A percentile compares a stretch with the other conserved stretches of the same genome.
phyloP scores from a whole-genome alignment of 1,139 yeast species.

The Ogataea hybrid region DNA sequence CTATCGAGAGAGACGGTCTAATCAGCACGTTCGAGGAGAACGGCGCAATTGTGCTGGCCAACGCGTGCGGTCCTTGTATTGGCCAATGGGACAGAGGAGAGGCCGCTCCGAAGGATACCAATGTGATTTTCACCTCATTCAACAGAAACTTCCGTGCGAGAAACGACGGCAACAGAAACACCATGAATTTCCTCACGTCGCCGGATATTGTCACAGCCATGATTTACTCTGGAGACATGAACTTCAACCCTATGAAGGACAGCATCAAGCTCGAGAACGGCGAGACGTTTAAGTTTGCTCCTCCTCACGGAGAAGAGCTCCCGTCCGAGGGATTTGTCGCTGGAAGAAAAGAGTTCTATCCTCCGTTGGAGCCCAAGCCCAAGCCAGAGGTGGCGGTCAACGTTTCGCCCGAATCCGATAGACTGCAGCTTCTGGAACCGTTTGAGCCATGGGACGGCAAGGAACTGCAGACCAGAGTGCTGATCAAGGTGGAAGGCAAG shows the following conservation, averaged over 20 bases:
- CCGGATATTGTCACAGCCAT: conserved; percentile 97
- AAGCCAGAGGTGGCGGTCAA: conserved; percentile 64
- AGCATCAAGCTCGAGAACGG: conserved; percentile 66
- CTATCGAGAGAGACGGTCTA: conserved; percentile 92
- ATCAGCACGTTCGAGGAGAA: conserved; percentile 73
- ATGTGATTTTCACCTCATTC: conserved; percentile 92
- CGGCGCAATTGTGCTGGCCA: conserved; percentile 90
- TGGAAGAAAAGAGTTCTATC: conserved; percentile 84
- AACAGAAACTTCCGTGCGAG: conserved; percentile 97
- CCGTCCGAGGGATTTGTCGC: conserved; percentile 77
- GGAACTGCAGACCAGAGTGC: conserved; percentile 72
- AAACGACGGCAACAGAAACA: conserved; percentile 96
- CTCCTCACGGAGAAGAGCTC: conserved; percentile 86
- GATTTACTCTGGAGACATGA: conserved; percentile 89
- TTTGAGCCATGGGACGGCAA: conserved; percentile 82
- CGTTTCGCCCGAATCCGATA: conserved; percentile 76
- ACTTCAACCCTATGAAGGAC: conserved; percentile 86
- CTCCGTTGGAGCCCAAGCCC: conserved; percentile 75
- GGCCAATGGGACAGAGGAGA: conserved; percentile 94
- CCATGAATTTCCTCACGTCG: conserved; percentile 94
- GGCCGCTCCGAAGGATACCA: conserved; percentile 61
- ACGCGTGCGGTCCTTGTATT: conserved; percentile 99
- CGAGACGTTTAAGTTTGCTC: conserved; percentile 64
- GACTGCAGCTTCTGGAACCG: conserved; percentile 85
- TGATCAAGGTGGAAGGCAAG: conserved; percentile 92